A percentile compares a stretch with the other conserved stretches of the same genome.
These are phyloP conservation scores for Aspergillus neoniger DNA, from an alignment of 2,329 filamentous ascomycete genomes.

Conservation along the genomic window DNA sequence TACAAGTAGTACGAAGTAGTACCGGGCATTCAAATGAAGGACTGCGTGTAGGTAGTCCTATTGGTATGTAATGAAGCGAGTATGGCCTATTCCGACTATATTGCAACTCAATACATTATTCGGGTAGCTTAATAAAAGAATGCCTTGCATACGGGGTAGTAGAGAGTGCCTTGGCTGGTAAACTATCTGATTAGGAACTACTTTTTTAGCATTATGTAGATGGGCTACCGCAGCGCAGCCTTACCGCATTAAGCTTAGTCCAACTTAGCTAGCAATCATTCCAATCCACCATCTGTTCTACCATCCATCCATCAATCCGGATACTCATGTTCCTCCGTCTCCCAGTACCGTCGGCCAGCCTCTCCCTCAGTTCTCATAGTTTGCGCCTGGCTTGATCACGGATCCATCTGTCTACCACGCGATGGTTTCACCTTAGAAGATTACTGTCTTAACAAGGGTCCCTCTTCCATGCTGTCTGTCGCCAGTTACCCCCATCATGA, in stretches of 20 bases:
- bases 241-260: not conserved
- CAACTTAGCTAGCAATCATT: not conserved
- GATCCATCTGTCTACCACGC: not conserved
- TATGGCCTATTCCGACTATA: too few relatives aligned
- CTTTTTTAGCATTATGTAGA: not conserved
- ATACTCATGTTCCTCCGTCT: too few relatives aligned
- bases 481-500: constrained; percentile 18
- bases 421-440: not conserved
- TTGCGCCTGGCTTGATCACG: not conserved
- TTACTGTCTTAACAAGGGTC: not conserved
- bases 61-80: too few relatives aligned
- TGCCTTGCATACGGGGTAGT: too few relatives aligned
- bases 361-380: not conserved
- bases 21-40: too few relatives aligned
- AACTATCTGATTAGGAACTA: not conserved
- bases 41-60: too few relatives aligned
- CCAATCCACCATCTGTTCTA: not conserved
- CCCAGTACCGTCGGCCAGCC: too few relatives aligned
- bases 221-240: not conserved
- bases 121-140: too few relatives aligned
- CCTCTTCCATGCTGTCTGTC: not conserved
- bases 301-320: not conserved
- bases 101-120: too few relatives aligned
- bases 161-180: too few relatives aligned
- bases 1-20: too few relatives aligned